Evolutionary conservation across 345 rosid species (phyloP).

Genomic region (Populus simonii): DNA sequence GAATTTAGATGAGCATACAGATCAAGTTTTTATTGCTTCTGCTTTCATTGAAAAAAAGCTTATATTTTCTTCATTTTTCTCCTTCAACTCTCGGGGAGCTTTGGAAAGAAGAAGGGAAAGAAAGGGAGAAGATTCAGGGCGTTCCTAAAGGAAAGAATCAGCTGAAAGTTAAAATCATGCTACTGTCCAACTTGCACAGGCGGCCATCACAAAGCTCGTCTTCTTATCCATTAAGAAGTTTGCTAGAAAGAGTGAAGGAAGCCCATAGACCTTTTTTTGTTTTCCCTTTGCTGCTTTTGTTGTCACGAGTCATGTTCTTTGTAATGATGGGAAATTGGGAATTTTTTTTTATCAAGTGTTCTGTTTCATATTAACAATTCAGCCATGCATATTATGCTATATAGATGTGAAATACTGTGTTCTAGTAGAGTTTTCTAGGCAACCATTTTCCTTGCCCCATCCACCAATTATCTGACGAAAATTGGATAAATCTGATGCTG

Average conservation of each 20-base stretch:
- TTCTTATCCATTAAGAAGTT: neutral
- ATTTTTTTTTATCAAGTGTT: neutral
- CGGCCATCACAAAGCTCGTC: neutral
- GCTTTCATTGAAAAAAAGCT: no score
- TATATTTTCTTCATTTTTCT: no score
- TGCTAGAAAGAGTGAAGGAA: constrained; percentile 2
- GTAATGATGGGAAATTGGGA: neutral
- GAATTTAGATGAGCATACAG: no score
- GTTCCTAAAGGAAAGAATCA: constrained; percentile 24
- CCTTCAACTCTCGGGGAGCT: no score
- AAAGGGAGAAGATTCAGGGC: constrained; percentile 11
- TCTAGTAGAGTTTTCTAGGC: neutral
- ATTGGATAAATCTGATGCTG: neutral
- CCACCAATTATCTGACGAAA: neutral
- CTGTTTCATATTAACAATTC: neutral
- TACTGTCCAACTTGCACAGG: constrained; percentile 10
- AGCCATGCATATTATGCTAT: neutral
- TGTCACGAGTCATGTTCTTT: neutral
- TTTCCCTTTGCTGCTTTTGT: neutral
- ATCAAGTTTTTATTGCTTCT: no score
- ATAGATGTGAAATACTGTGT: neutral
- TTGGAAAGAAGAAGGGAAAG: neutral
- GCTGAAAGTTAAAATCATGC: constrained; percentile 8
- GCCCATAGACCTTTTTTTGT: neutral
- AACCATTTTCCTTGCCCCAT: neutral